These are phyloP conservation scores for Anisogramma anomala DNA, from an alignment of 2,329 filamentous ascomycete species.

Conservation along the genomic window DNA sequence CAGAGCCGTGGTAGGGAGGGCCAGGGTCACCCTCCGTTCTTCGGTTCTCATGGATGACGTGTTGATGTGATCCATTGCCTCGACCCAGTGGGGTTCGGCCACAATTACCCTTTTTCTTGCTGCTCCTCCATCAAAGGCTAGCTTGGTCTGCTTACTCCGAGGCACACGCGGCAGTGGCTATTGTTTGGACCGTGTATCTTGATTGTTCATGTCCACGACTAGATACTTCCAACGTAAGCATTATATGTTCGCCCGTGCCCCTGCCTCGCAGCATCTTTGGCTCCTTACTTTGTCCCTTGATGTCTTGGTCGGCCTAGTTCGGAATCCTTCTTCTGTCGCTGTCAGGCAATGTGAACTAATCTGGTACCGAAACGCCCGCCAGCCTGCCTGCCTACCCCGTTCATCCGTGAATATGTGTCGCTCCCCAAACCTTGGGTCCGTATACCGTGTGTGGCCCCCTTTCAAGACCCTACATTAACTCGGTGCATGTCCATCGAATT, in stretches of 20 bases:
- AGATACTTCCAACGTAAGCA: background rate
- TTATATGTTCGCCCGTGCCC: background rate
- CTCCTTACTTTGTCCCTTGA: background rate
- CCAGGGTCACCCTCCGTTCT: background rate
- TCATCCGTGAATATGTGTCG: background rate
- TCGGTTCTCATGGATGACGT: background rate
- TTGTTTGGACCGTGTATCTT: background rate
- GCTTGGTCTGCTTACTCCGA: too few relatives aligned
- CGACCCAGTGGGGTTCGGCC: too few relatives aligned
- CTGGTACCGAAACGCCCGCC: constrained; percentile 4
- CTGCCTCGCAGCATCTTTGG: background rate
- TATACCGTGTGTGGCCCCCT: too few relatives aligned
- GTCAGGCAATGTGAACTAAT: background rate
- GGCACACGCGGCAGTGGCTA: too few relatives aligned
- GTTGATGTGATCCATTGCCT: too few relatives aligned
- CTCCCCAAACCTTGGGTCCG: background rate
- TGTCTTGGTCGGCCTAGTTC: background rate
- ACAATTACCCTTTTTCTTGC: too few relatives aligned
- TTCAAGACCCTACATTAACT: background rate
- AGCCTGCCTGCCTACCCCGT: background rate
- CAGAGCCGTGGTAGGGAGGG: too few relatives aligned
- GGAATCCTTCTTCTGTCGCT: background rate
- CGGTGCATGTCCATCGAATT: background rate
- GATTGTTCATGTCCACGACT: background rate
- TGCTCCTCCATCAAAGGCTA: too few relatives aligned